A percentile compares a stretch with the other conserved stretches of the same genome.
Evolutionary conservation across 176 grass and related monocot species (phyloP).

Genomic region (Oryza punctata): DNA sequence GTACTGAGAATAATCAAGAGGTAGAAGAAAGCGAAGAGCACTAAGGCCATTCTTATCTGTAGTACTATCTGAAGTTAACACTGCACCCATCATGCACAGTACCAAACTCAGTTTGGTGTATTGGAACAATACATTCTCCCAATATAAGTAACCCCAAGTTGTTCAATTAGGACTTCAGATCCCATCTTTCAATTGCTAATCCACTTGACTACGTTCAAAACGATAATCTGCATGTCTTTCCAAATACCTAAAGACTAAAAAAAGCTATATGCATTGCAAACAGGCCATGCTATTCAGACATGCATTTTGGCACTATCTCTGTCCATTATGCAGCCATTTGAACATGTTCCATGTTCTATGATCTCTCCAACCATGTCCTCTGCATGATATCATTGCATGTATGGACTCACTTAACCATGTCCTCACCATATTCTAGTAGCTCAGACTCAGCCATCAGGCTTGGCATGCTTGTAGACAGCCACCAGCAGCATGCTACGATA

Average conservation of each 20-base stretch:
- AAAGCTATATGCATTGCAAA: neutral
- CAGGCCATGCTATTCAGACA: slow-evolving; percentile 13
- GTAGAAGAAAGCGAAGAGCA: slow-evolving; percentile 3
- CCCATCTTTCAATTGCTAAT: neutral
- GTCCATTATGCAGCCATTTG: slow-evolving; percentile 17
- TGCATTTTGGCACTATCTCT: slow-evolving; percentile 22
- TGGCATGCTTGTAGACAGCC: slow-evolving; percentile 23
- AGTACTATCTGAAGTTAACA: neutral
- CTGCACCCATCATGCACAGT: neutral
- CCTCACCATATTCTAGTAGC: neutral
- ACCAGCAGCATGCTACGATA: neutral
- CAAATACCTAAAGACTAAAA: neutral
- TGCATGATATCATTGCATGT: slow-evolving; percentile 25
- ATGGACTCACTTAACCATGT: neutral
- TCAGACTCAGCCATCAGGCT: slow-evolving; percentile 36
- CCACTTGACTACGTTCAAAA: neutral
- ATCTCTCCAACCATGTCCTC: neutral
- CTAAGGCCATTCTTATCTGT: neutral
- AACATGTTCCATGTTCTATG: slow-evolving; percentile 14
- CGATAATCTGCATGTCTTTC: slow-evolving; percentile 25
- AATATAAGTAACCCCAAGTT: neutral
- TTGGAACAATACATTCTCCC: neutral
- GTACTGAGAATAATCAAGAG: neutral
- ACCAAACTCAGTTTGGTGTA: slow-evolving; percentile 3
- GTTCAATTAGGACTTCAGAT: neutral